Base-by-base conservation (phyloP, 2,329 filamentous ascomycete species). In the Colletotrichum simmondsii region DNA sequence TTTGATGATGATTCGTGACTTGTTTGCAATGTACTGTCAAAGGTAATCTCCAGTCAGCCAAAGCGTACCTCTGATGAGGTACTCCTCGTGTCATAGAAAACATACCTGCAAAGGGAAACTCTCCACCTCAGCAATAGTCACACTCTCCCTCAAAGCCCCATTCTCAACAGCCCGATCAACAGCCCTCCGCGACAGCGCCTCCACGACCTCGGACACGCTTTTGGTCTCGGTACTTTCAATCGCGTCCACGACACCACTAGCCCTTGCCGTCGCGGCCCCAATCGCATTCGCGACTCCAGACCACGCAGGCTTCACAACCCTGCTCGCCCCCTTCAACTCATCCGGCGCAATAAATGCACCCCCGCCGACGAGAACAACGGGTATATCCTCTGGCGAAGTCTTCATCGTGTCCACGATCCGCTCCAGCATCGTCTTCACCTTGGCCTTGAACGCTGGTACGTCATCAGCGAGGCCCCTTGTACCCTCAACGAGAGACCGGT, bases 281-380 rank as follows among this genome's bases (percentile, higher is more conserved):
- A 92, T 90, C 0, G 91, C 91, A 76, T 92, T 92, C 14, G 91
- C 91, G 1, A 92, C 88, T 2, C 85, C 86, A 2, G 89, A 87
- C 83, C 86, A 90, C 56, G 85, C 80, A 0, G 89, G 89, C 75
- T 88, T 90, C 56, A 90, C 80, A 1, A 92, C 88, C 37, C 80
- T 83, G 75, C 87, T 89, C 12, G 89, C 89, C 1, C 90, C 90
- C 28, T 81, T 80, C 0, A 92, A 81, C n/a, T 84, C 78, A 53
- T 88, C 83, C 0, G 89, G 89, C 0, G 88, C 87, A 62, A 92
- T 86, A 8, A 92, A 82, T 1, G 90, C 89, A 4, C 91, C 91
- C 0, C 91, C 91, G 10, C 91, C 91, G 0, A 93, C 91, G 0
- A 92, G 85, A 2, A 92, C 79, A 0, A 92, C 90, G 0, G 89